Conservation (phyloP, 2,329 filamentous ascomycete genomes). For the Domatiomyces catenatus region DNA sequence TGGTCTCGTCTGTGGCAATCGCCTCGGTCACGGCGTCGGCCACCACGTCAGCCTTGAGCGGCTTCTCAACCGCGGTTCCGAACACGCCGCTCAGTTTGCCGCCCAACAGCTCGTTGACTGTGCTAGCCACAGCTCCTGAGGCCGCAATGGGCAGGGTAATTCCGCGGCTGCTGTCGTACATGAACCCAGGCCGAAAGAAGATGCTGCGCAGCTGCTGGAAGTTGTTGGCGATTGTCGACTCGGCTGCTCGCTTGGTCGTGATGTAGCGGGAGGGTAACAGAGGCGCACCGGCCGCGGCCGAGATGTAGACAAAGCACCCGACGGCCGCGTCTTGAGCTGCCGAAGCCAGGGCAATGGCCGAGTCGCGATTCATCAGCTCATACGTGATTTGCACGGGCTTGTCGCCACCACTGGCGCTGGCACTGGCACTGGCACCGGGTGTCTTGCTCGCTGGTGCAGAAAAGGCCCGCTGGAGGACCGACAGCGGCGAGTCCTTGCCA, state of each 20-base stretch:
- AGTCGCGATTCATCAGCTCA: constrained; percentile 78
- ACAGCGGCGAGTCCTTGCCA: constrained; percentile 66
- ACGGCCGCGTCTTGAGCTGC: constrained; percentile 53
- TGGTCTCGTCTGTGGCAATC: constrained; percentile 55
- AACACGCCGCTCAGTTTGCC: constrained; percentile 62
- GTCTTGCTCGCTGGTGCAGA: constrained; percentile 49
- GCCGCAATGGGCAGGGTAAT: constrained; percentile 77
- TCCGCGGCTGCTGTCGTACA: constrained; percentile 71
- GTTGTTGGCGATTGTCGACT: constrained; percentile 54
- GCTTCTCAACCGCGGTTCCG: constrained; percentile 71
- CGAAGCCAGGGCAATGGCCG: constrained; percentile 65
- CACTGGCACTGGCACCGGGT: constrained; percentile 38
- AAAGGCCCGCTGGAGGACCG: constrained; percentile 67
- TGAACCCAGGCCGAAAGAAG: constrained; percentile 71
- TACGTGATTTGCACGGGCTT: constrained; percentile 71
- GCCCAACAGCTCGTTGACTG: constrained; percentile 63
- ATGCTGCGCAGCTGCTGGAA: constrained; percentile 64
- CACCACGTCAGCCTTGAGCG: constrained; percentile 71
- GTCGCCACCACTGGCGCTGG: constrained; percentile 44
- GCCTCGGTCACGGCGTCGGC: constrained; percentile 83
- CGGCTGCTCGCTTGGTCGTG: constrained; percentile 79
- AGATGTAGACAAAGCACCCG: constrained; percentile 64
- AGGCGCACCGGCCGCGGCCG: constrained; percentile 71
- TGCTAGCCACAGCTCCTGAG: constrained; percentile 55
- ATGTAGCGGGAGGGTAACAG: constrained; percentile 77